Base-by-base conservation (phyloP, 257 asterid genomes). In the Nicotiana otophora region DNA sequence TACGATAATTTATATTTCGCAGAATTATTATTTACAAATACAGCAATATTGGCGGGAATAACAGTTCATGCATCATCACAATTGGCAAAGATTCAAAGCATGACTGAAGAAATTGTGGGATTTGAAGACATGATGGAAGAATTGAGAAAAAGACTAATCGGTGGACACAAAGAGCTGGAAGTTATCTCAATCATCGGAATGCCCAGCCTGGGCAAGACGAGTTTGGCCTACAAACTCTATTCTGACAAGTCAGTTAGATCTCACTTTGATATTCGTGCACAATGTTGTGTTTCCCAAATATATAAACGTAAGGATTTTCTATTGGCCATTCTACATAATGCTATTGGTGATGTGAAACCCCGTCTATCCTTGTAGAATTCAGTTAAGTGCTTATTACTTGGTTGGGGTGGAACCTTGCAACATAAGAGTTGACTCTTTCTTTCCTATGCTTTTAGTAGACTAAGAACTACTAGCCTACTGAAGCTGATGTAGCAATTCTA, bases 221-320 rank as follows among this genome's bases (percentile, higher is more conserved):
- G 64, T 42, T 34, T 80, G 46, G 77, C 82, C 12, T 34, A 58
- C 46, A 61, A 36, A 79, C 33, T 80, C 62, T 80, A 62, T 17
- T 36, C 46, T 80, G 76, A 62, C 12, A 51, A 15, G 16, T 80
- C 8, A 4, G 42, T 80, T 63, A 4, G 4, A n/a, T 65, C 48
- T 23, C 76, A 80, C 63, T 80, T 63, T 39, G 14, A 80, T n/a
- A 7, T 62, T 39, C 83, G 83, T 20, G 83, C 60, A 30, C 31
- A 30, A 30, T 30, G 31, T 30, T 30, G 31, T 30, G 31, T 55
- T 7, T 57, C 81, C 31, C 83, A 80, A 63, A 26, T 30, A 14
- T 80, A 63, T 64, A 7, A 42, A 23, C 34, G 51, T 30, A 39
- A 10, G 61, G 60, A 80, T 8, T 16, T 80, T 31, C 65, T 80